These are phyloP conservation scores for Acacia pycnantha DNA, from an alignment of 331 rosid species.

Conservation along the genomic window DNA sequence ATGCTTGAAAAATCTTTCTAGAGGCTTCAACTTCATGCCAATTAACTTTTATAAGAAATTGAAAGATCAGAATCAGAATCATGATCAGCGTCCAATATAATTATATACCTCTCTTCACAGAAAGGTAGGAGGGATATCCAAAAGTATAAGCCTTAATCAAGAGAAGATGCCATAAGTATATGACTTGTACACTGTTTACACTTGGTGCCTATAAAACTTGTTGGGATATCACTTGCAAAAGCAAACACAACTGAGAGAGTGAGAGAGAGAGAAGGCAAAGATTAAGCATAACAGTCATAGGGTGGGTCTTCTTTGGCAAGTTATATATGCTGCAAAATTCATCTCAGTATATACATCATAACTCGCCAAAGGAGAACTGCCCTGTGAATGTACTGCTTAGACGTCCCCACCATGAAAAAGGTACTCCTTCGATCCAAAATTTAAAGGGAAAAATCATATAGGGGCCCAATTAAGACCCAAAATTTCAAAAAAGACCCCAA, in stretches of 20 bases:
- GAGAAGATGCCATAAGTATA: conserved; percentile 17
- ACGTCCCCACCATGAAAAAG: background rate
- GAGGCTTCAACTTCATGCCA: background rate
- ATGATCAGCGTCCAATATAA: background rate
- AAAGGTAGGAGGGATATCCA: conserved; percentile 23
- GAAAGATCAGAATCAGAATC: conserved; percentile 15
- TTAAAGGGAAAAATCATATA: no score
- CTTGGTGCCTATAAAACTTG: conserved; percentile 27
- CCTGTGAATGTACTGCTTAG: conserved; percentile 33
- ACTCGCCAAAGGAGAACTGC: conserved; percentile 42
- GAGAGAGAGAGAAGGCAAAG: background rate
- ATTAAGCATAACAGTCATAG: conserved; percentile 33
- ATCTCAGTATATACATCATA: background rate
- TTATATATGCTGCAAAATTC: background rate
- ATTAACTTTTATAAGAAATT: background rate
- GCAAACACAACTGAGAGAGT: background rate
- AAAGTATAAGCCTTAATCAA: conserved; percentile 22
- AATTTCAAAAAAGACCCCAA: no score
- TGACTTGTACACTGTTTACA: background rate
- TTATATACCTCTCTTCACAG: background rate
- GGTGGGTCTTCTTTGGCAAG: conserved; percentile 35
- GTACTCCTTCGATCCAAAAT: background rate
- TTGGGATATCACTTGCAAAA: background rate
- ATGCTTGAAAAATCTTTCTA: conserved; percentile 11
- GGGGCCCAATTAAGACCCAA: no score